Conservation (phyloP, 345 rosid genomes). For the Euphorbia pulcherrima region DNA sequence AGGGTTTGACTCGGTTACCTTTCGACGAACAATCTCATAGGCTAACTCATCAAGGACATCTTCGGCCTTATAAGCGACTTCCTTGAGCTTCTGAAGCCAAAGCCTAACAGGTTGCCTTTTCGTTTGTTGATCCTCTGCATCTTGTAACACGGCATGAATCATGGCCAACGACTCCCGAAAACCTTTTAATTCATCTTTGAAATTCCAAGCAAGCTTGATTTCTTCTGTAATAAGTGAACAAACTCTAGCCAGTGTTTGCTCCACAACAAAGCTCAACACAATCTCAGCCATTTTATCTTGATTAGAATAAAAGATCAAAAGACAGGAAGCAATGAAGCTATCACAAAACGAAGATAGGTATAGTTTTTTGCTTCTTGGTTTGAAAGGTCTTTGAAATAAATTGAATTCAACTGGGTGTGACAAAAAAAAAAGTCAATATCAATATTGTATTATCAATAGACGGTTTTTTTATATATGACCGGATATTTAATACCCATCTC, state of each 20-base stretch:
- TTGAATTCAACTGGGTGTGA: no score
- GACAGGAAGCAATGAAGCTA: no score
- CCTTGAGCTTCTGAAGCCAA: conserved; percentile 6
- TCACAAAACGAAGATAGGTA: no score
- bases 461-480: no score
- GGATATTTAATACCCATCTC: no score
- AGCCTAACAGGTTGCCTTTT: background rate
- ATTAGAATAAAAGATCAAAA: no score
- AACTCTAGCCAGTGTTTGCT: background rate
- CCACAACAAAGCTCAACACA: background rate
- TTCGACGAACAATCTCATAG: background rate
- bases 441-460: no score
- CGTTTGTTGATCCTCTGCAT: background rate
- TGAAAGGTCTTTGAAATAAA: no score
- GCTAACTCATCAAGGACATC: conserved; percentile 1
- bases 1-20: background rate
- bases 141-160: background rate
- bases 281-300: conserved; percentile 8
- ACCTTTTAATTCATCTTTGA: background rate
- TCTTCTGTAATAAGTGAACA: background rate
- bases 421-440: no score
- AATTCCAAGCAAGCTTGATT: background rate
- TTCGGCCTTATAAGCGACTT: conserved; percentile 9
- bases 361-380: no score
- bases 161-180: background rate